phyloP scores from a whole-genome alignment of 768 basidiomycete species.

The Tricholoma hemisulphureum region DNA sequence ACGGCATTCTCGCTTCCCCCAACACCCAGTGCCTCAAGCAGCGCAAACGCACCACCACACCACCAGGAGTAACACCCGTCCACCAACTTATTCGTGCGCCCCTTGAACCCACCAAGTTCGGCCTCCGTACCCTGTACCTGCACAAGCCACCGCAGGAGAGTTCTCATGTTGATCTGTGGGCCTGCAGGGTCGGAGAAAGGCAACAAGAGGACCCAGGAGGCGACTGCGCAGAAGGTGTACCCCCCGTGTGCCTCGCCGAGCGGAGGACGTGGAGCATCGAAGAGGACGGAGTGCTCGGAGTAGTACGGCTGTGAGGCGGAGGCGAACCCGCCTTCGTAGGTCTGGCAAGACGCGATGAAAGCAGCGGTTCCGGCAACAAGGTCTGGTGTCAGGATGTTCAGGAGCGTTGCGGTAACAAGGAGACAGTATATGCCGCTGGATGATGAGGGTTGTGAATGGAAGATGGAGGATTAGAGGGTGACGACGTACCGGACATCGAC shows the following conservation, averaged over 20 bases:
- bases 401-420: slow-evolving; percentile 74
- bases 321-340: slow-evolving; percentile 95
- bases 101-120: slow-evolving; percentile 91
- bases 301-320: slow-evolving; percentile 74
- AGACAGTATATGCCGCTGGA: slow-evolving; percentile 92
- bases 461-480: background rate
- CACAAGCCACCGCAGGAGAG: slow-evolving; percentile 76
- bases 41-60: slow-evolving; percentile 85
- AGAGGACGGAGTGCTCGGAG: slow-evolving; percentile 29
- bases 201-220: slow-evolving; percentile 76
- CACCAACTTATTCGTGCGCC: slow-evolving; percentile 96
- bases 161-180: slow-evolving; percentile 54
- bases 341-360: slow-evolving; percentile 90
- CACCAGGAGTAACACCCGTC: slow-evolving; percentile 99
- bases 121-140: slow-evolving; percentile 80
- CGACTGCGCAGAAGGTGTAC: slow-evolving; percentile 92
- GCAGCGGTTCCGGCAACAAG: slow-evolving; percentile 71
- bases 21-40: slow-evolving; percentile 64
- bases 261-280: slow-evolving; percentile 58
- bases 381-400: slow-evolving; percentile 87
- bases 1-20: slow-evolving; percentile 34
- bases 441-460: background rate
- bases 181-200: slow-evolving; percentile 41
- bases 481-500: slow-evolving; percentile 83
- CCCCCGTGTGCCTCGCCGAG: slow-evolving; percentile 98